A percentile compares a stretch with the other conserved stretches of the same genome.
Evolutionary conservation across 2,329 filamentous ascomycete genomes (phyloP).

Genomic region (Phoma sp.): DNA sequence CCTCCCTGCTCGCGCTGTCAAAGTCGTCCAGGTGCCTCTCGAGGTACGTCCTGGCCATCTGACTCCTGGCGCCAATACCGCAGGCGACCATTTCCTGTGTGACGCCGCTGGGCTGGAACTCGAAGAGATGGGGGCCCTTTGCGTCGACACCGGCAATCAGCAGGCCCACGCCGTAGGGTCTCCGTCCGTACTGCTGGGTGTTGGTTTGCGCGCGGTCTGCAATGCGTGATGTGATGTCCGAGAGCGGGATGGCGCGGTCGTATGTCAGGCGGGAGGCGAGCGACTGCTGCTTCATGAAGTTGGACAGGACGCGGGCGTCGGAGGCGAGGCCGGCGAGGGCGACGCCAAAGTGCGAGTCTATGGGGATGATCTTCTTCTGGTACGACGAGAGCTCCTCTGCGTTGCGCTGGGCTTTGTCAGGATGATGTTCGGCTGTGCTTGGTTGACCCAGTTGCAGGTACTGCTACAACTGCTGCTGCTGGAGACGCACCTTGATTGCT

Average conservation of each 20-base stretch:
- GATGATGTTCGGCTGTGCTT: conserved; percentile 7
- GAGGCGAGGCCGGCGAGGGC: conserved; percentile 96
- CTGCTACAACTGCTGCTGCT: too few relatives aligned
- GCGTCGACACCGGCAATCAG: conserved; percentile 94
- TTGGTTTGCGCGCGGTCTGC: conserved; percentile 97
- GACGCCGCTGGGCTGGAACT: conserved; percentile 96
- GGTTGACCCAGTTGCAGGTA: neutral
- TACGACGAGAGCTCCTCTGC: conserved; percentile 99
- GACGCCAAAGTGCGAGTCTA: conserved; percentile 94
- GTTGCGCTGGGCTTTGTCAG: conserved; percentile 73
- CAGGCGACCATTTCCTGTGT: conserved; percentile 97
- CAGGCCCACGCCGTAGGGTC: conserved; percentile 93
- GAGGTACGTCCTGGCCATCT: conserved; percentile 97
- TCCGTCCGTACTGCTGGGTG: conserved; percentile 96
- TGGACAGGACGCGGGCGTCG: conserved; percentile 97
- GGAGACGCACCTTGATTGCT: conserved; percentile 80
- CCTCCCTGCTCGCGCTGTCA: conserved; percentile 75
- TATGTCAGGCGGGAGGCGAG: conserved; percentile 95
- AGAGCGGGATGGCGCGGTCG: conserved; percentile 88
- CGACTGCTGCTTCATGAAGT: conserved; percentile 99
- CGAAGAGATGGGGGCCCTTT: conserved; percentile 92
- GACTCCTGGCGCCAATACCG: conserved; percentile 91
- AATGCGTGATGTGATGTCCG: conserved; percentile 88
- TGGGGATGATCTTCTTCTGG: conserved; percentile 98
- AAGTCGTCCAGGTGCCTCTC: conserved; percentile 91